Evolutionary conservation across 768 basidiomycete species (phyloP), one percentile per base, ranked within the genome.

Genomic region (Suillus lakei): DNA sequence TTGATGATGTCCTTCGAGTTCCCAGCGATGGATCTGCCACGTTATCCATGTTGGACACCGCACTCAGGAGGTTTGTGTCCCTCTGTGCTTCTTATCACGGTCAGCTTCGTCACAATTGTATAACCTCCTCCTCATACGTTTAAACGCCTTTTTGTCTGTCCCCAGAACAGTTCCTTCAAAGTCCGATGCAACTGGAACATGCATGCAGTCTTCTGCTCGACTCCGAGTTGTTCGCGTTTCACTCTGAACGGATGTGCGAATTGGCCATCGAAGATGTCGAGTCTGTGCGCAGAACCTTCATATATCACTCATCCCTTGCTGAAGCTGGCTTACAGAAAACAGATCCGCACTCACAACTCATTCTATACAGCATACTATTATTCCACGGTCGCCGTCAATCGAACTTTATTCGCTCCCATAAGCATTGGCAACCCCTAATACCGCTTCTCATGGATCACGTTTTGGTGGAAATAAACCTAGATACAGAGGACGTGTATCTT

Each of bases 231-330:
- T 98, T 98, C 71, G 77, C 85, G 3, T 96, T 92, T 72, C 95
- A 98, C 76, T 95, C 93, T 4, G 95, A 96, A 73, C 83, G 97
- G 39, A 96, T 96, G 93, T 87, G 90, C 63, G 91, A 94, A 68
- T 85, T 92, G 48, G 80, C 95, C 56, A 80, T 91, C 43, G 84
- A 89, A 56, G 89, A 93, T 70, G 86, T 86, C 15, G 83, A 85
- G 73, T 81, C 83, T 72, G 92, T 95, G 73, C 72, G 88, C 76
- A 34, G 26, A 60, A 41, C 15, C 43, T 43, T 18, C 6, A 41
- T n/a, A 16, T 23, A 43, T 23, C 8, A 34, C 60, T 54, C 46
- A 55, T 65, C 38, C 66, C 18, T 44, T 36, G 26, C 62, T 70
- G 34, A 69, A 48, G 30, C 60, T 16, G 34, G 10, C 53, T 43